phyloP scores from a whole-genome alignment of 495 filamentous ascomycete species.

The Aspergillus asperescens region DNA sequence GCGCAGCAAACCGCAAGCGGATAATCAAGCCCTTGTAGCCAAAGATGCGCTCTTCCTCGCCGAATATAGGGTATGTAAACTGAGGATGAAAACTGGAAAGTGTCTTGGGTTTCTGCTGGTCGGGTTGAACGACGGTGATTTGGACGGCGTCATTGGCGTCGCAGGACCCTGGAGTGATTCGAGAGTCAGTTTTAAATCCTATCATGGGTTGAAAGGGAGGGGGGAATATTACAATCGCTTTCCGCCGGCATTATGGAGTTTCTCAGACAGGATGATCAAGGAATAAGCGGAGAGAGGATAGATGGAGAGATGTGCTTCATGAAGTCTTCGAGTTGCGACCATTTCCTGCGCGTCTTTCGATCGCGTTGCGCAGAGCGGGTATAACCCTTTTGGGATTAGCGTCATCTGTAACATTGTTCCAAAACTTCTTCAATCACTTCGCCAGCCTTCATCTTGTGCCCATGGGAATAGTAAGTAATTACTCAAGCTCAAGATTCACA shows the following conservation, averaged over 20 bases:
- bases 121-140: conserved; percentile 62
- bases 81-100: conserved; percentile 69
- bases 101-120: conserved; percentile 49
- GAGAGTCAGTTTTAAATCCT: conserved; percentile 11
- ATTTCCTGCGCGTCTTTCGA: conserved; percentile 2
- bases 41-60: conserved; percentile 83
- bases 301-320: neutral
- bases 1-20: conserved; percentile 70
- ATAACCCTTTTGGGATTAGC: conserved; percentile 24
- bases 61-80: conserved; percentile 90
- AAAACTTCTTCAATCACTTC: neutral
- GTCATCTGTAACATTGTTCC: neutral
- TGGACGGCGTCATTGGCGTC: conserved; percentile 69
- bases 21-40: conserved; percentile 79
- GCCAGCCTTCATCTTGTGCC: neutral
- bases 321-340: conserved; percentile 3
- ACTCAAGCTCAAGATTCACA: too few species aligned
- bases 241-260: conserved; percentile 39
- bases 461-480: neutral
- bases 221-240: conserved; percentile 45
- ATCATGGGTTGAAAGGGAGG: neutral
- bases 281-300: conserved; percentile 10
- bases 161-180: conserved; percentile 55
- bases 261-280: neutral
- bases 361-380: conserved; percentile 23